Percentiles rank a stretch among this genome's conserved stretches.
Conservation (phyloP, 2,329 filamentous ascomycete species). For the Apiospora hydei region DNA sequence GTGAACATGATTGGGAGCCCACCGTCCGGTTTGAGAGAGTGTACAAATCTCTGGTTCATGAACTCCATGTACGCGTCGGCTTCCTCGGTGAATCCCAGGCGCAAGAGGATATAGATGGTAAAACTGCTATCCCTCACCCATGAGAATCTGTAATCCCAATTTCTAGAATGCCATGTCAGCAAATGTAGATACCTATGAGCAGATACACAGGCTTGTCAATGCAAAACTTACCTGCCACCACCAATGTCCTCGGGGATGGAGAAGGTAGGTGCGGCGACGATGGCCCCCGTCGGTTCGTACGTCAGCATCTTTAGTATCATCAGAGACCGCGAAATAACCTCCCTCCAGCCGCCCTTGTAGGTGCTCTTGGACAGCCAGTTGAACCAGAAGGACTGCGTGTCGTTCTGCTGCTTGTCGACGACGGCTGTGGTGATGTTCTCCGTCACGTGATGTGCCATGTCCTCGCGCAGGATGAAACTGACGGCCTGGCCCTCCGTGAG, state of each 20-base stretch:
- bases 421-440: slow-evolving; percentile 63
- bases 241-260: slow-evolving; percentile 79
- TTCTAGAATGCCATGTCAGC: slow-evolving; percentile 45
- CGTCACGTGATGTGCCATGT: slow-evolving; percentile 64
- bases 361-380: slow-evolving; percentile 75
- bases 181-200: neutral
- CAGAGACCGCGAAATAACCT: slow-evolving; percentile 74
- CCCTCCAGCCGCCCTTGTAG: slow-evolving; percentile 76
- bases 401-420: slow-evolving; percentile 69
- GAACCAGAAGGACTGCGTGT: slow-evolving; percentile 76
- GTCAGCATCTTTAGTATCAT: slow-evolving; percentile 80
- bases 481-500: slow-evolving; percentile 72
- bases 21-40: slow-evolving; percentile 65
- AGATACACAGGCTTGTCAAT: neutral
- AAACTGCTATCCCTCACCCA: slow-evolving; percentile 83
- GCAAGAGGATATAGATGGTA: slow-evolving; percentile 78
- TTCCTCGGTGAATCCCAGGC: slow-evolving; percentile 77
- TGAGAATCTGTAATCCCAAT: slow-evolving; percentile 78
- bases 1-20: slow-evolving; percentile 83
- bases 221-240: slow-evolving; percentile 54
- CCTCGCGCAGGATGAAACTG: slow-evolving; percentile 73
- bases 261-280: slow-evolving; percentile 79
- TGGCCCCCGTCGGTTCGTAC: slow-evolving; percentile 80
- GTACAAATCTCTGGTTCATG: slow-evolving; percentile 73
- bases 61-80: slow-evolving; percentile 82